These are phyloP conservation scores for Tulasnella sp. DNA, from an alignment of 768 basidiomycete genomes.

Conservation along the genomic window DNA sequence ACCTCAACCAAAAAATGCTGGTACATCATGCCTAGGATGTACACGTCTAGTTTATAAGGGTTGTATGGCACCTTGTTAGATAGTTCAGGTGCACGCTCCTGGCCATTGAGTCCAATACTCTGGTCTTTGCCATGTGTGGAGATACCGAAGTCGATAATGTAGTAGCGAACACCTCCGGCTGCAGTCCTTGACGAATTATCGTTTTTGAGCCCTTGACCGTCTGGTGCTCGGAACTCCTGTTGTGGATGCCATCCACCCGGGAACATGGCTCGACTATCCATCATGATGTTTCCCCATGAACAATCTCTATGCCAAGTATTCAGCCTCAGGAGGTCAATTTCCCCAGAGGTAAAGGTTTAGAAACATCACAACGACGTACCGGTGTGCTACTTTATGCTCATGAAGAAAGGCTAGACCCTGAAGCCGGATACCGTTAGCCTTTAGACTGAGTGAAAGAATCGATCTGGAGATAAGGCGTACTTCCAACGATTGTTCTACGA, in stretches of 20 bases:
- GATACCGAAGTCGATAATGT: constrained; percentile 10
- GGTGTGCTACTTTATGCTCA: constrained; percentile 10
- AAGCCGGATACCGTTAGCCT: too few species aligned
- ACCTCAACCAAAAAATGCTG: not conserved
- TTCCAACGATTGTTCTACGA: constrained; percentile 9
- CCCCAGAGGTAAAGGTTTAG: not conserved
- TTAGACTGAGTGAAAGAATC: too few species aligned
- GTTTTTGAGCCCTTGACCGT: not conserved
- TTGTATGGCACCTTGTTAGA: not conserved
- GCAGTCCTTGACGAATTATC: not conserved
- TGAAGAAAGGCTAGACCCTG: constrained; percentile 15
- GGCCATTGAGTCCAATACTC: not conserved
- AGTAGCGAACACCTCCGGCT: not conserved
- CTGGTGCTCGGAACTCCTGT: not conserved
- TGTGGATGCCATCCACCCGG: constrained; percentile 14
- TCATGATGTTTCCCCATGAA: constrained; percentile 9
- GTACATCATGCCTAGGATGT: constrained; percentile 1
- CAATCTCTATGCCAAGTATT: constrained; percentile 2
- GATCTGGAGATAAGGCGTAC: not conserved
- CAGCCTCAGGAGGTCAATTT: too few species aligned
- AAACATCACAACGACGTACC: too few species aligned
- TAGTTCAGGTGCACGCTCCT: constrained; percentile 11
- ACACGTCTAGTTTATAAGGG: constrained; percentile 11
- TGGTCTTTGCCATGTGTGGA: not conserved
- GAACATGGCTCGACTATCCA: constrained; percentile 9